phyloP scores from a whole-genome alignment of 78 protist species.

The slime mould (Dictyostelium discoideum) region dicty_2.7 NC_007088.5:2212501-2213000 shows the following conservation, averaged over 20 bases:
- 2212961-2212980: no score
- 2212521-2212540: conserved; percentile 97
- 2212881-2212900: conserved; percentile 76
- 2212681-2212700: conserved; percentile 88
- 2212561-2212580: background rate
- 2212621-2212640: conserved; percentile 90
- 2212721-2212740: conserved; percentile 95
- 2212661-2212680: conserved; percentile 71
- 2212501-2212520: conserved; percentile 84
- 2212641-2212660: conserved; percentile 91
- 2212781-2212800: conserved; percentile 62
- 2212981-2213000: background rate
- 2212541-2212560: conserved; percentile 75
- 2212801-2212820: conserved; percentile 70
- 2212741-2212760: conserved; percentile 67
- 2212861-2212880: conserved; percentile 87
- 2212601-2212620: conserved; percentile 49
- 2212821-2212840: conserved; percentile 13
- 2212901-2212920: conserved; percentile 77
- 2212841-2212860: conserved; percentile 81
- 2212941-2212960: background rate
- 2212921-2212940: background rate
- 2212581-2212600: background rate
- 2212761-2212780: conserved; percentile 75
- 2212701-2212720: conserved; percentile 87